Evolutionary conservation across 345 rosid genomes (phyloP), one percentile per base, ranked within the genome.

Genomic region (Populus tremula): DNA sequence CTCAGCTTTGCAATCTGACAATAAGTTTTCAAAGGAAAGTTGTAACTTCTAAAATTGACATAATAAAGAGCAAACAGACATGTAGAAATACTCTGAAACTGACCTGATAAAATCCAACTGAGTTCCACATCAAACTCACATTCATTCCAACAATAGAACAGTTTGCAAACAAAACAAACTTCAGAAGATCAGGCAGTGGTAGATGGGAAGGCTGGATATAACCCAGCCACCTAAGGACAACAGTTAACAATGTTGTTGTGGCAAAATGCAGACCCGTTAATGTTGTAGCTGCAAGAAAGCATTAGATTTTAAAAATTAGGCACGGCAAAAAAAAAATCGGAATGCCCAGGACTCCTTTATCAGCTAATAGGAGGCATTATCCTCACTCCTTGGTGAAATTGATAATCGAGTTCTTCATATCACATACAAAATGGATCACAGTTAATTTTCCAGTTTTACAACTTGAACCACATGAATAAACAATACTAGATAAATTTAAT

Each of bases 41-140:
- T n/a, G 54, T 72, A 21, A 64, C 71, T 73, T 73, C 77, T 61
- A 17, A 23, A 70, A 78, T 77, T 47, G 71, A 36, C 63, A 68
- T 62, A 50, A 39, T 17, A 71, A 67, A 25, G 38, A 66, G 14
- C 53, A 47, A 81, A 54, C 23, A 76, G 21, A 43, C 8, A 11
- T 25, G 39, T 27, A 36, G 54, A 27, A 56, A 68, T 50, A 41
- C 47, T 72, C 45, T 0, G 43, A 70, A 63, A 72, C 84, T 78
- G 72, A 91, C 99, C 99, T 96, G 98, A 86, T 96, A 96, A 80
- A 96, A 96, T 39, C 99, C 99, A n/a, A 96, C 99, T n/a, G 99
- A 94, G 56, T 94, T 96, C 99, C 97, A 96, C 99, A 96, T 94
- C 67, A 96, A 86, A 82, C 99, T 96, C 70, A 96, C 95, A 67